Percentiles rank a stretch among this genome's conserved stretches.
These are phyloP conservation scores for Globisporangium carolinianum DNA, from an alignment of 352 stramenopile species.

Conservation along the genomic window DNA sequence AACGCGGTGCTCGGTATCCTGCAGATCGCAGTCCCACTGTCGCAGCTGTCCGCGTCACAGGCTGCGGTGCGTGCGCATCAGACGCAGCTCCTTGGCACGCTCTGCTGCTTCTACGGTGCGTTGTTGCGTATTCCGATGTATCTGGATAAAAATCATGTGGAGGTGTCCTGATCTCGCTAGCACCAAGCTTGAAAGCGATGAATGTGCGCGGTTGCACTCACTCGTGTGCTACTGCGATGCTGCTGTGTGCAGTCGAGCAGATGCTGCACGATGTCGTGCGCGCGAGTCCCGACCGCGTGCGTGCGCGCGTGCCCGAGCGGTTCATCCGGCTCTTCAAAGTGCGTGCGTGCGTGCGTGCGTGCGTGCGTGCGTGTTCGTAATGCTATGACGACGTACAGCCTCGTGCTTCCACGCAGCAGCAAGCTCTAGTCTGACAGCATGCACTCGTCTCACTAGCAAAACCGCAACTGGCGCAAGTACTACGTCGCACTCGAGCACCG, in stretches of 20 bases:
- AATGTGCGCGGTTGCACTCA: background rate
- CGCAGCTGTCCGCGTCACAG: constrained; percentile 8
- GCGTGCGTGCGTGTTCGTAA: constrained; percentile 22
- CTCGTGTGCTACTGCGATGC: background rate
- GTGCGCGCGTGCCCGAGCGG: constrained; percentile 29
- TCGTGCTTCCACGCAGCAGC: too few relatives aligned
- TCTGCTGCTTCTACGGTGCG: constrained; percentile 42
- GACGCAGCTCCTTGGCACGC: constrained; percentile 23
- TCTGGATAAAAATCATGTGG: too few relatives aligned
- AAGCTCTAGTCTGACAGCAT: too few relatives aligned
- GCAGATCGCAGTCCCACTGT: constrained; percentile 34
- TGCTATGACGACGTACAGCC: too few relatives aligned
- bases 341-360: constrained; percentile 19
- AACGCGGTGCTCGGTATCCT: constrained; percentile 45
- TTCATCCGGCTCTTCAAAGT: constrained; percentile 66
- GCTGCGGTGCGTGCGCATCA: constrained; percentile 1
- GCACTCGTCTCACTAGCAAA: constrained; percentile 25
- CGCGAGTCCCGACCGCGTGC: constrained; percentile 40
- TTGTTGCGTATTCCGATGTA: background rate
- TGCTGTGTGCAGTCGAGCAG: constrained; percentile 39
- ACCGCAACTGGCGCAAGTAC: constrained; percentile 68
- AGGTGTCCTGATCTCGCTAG: background rate
- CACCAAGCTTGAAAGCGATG: background rate
- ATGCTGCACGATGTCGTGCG: constrained; percentile 54
- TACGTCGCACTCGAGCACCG: constrained; percentile 51